These are phyloP conservation scores for Backusella parvicylindrica DNA, from an alignment of 192 early-diverging fungal species.

Conservation along the genomic window DNA sequence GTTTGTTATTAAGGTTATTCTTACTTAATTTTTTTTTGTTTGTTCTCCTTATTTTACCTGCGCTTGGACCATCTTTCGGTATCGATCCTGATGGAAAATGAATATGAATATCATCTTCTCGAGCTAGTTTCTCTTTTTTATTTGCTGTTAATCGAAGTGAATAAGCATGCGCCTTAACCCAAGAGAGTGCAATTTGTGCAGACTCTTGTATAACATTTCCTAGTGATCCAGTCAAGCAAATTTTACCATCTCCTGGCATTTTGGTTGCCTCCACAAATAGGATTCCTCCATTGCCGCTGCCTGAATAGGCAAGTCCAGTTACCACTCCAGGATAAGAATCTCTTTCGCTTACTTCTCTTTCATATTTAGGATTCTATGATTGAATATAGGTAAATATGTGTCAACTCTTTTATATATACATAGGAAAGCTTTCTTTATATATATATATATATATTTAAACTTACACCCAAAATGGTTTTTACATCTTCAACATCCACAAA, in stretches of 20 bases:
- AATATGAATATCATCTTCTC: slow-evolving; percentile 76
- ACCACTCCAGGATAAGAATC: slow-evolving; percentile 69
- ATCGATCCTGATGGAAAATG: slow-evolving; percentile 80
- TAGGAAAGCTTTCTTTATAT: background rate
- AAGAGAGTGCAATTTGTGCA: slow-evolving; percentile 71
- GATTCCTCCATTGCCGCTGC: slow-evolving; percentile 66
- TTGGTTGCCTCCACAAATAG: slow-evolving; percentile 79
- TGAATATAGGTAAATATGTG: background rate
- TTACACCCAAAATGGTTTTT: slow-evolving; percentile 64
- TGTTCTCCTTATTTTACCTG: slow-evolving; percentile 29
- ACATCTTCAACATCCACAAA: slow-evolving; percentile 46
- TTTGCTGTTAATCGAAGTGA: slow-evolving; percentile 48
- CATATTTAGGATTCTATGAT: slow-evolving; percentile 50
- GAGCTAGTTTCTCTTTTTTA: slow-evolving; percentile 45
- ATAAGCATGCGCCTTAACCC: slow-evolving; percentile 69
- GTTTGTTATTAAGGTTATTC: slow-evolving; percentile 6
- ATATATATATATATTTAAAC: background rate
- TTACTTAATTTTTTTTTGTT: background rate
- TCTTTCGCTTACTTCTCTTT: slow-evolving; percentile 69
- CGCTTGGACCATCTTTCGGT: slow-evolving; percentile 82
- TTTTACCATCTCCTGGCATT: slow-evolving; percentile 67
- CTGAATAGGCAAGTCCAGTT: slow-evolving; percentile 79
- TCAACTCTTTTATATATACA: background rate
- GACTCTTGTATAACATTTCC: slow-evolving; percentile 89
- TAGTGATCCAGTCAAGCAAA: slow-evolving; percentile 68